Evolutionary conservation across 768 basidiomycete genomes (phyloP), one percentile per base, ranked within the genome.

Genomic region (Saitozyma podzolica): DNA sequence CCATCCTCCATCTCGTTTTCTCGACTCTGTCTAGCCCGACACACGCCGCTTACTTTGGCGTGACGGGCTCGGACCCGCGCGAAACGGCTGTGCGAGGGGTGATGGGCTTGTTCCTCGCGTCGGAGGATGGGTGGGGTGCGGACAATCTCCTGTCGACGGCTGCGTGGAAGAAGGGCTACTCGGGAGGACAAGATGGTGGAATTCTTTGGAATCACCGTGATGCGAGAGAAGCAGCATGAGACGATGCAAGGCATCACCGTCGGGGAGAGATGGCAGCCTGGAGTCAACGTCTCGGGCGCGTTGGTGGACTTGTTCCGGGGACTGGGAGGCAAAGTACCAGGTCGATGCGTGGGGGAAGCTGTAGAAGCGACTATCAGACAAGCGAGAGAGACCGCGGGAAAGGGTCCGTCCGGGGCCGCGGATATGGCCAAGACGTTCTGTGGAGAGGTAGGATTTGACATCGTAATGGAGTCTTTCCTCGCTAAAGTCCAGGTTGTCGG

Each of bases 221-320:
- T 65, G 61, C 19, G 56, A 19, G 69, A 70, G 52, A 64, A 52
- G 43, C 53, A 62, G 17, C 69, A 70, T 48, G 64, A 65, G 53
- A 64, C 57, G 10, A 52, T 70, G 61, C 41, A 41, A 40, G 62
- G 57, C 5, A 57, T 68, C 10, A 59, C 42, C 39, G 64, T 68
- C 16, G 67, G 67, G 7, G 64, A 63, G 41, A 48, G 67, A 47
- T 62, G 61, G 60, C 48, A 50, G 14, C 47, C 56, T 9, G 67
- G 61, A 9, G 54, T 57, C 14, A 39, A 50, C 9, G 40, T 68
- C 11, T 42, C 54, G 11, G 50, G 40, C 17, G 55, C 49, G 17
- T 45, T 68, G 50, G 61, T 60, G 6, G 54, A 52, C 8, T 11
- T 63, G 13, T 61, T 68, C 42, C 42, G 29, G 41, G 20, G 55